Base-by-base conservation (phyloP, 768 basidiomycete genomes). In the Asterophora lycoperdoides region DNA sequence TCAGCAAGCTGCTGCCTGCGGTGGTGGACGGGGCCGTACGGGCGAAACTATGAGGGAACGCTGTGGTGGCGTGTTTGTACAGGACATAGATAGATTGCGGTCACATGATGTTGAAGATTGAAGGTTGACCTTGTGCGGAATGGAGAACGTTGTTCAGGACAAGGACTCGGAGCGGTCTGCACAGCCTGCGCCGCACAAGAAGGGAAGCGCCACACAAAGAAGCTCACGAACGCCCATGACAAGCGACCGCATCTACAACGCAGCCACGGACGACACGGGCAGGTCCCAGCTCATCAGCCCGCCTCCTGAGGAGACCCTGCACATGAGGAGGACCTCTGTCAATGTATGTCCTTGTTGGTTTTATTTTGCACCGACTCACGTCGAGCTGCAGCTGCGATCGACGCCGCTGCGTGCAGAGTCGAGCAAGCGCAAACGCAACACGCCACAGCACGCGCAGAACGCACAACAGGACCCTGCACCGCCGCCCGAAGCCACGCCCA, bases 291-390 rank as follows among this genome's bases (percentile, higher is more conserved):
- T 69, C 35, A 80, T 84, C 51, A 83, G 81, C 55, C 82, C 81
- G 1, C 82, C 82, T 2, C 82, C 82, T 1, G 82, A 84, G 54
- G 82, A 84, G 53, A 67, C 65, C 1, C 60, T 81, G 8, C 55
- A 52, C 52, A 62, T 59, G 37, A 61, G 66, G 46, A 56, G 59
- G 32, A 50, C 58, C 15, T 56, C 57, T 11, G 36, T 19, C 19
- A 15, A n/a, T 4, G 42, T 43, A 17, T 35, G 28, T 41, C 17
- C 11, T 46, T 51, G 41, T 41, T 30, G 11, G n/a, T n/a, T n/a
- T n/a, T n/a, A n/a, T n/a, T n/a, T n/a, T n/a, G n/a, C n/a, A 23
- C 6, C 23, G 23, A 3, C 23, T 23, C 23, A 23, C 6, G 23
- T 23, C 23, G 23, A 23, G 23, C 23, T 46, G 36, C 33, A 46